phyloP scores from a whole-genome alignment of 2,329 filamentous ascomycete genomes.

The Microdochium trichocladiopsis region DNA sequence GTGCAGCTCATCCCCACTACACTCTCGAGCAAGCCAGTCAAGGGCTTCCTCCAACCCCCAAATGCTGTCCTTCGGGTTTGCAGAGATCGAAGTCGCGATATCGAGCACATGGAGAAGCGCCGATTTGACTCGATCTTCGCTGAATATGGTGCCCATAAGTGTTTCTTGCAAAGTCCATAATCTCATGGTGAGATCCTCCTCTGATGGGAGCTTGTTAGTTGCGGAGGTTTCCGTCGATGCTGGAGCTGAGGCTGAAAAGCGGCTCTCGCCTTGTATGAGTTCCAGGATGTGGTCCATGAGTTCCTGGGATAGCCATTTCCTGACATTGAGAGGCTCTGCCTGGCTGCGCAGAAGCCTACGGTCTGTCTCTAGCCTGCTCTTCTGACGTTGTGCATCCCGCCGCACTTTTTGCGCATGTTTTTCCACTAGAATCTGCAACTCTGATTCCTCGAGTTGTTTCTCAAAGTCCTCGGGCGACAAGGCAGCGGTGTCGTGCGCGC shows the following conservation, averaged over 20 bases:
- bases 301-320: constrained; percentile 75
- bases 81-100: constrained; percentile 55
- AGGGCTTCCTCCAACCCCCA: constrained; percentile 86
- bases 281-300: constrained; percentile 72
- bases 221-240: constrained; percentile 31
- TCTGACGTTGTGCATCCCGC: constrained; percentile 72
- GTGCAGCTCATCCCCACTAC: constrained; percentile 60
- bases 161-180: constrained; percentile 80
- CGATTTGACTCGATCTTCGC: constrained; percentile 52
- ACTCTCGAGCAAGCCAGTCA: constrained; percentile 84
- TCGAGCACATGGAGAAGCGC: constrained; percentile 61
- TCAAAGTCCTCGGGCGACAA: constrained; percentile 86
- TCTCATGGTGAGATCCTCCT: constrained; percentile 72
- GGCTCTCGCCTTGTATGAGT: constrained; percentile 59
- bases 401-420: constrained; percentile 73
- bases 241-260: constrained; percentile 45
- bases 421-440: constrained; percentile 81
- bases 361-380: constrained; percentile 75
- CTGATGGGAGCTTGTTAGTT: constrained; percentile 49
- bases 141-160: constrained; percentile 63
- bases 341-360: constrained; percentile 73
- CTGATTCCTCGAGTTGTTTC: constrained; percentile 79
- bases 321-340: constrained; percentile 63
- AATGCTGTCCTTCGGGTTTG: constrained; percentile 54
- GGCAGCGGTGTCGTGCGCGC: too few relatives aligned